A percentile compares a stretch with the other conserved stretches of the same genome.
phyloP scores from a whole-genome alignment of 306 rosid species.

The Vicia sativa region DNA sequence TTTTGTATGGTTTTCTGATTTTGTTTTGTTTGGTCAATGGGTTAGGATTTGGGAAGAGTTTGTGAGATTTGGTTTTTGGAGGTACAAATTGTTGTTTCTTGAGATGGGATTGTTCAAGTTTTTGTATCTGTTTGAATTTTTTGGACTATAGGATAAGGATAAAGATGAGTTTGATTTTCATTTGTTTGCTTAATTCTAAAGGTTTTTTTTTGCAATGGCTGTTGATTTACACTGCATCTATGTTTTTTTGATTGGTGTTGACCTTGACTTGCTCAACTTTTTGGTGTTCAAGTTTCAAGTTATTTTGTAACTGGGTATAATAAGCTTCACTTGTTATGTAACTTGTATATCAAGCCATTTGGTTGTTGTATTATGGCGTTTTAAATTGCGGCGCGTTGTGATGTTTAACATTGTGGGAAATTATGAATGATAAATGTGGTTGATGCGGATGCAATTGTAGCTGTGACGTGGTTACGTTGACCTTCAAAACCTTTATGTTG shows the following conservation, averaged over 20 bases:
- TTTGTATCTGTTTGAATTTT: conserved; percentile 13
- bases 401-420: neutral
- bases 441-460: neutral
- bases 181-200: conserved; percentile 4
- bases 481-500: neutral
- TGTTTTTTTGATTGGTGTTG: conserved; percentile 24
- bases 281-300: conserved; percentile 9
- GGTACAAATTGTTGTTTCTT: neutral
- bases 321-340: conserved; percentile 26
- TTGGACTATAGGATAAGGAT: conserved; percentile 26
- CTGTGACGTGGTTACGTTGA: neutral
- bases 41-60: conserved; percentile 4
- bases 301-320: conserved; percentile 14
- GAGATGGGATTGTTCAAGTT: conserved; percentile 34
- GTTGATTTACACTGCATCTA: conserved; percentile 32
- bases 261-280: conserved; percentile 29
- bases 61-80: conserved; percentile 2
- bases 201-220: conserved; percentile 26
- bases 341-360: conserved; percentile 31
- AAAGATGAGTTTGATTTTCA: conserved; percentile 6
- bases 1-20: conserved; percentile 2
- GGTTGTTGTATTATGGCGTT: neutral
- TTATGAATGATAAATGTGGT: neutral
- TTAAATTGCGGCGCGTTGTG: neutral
- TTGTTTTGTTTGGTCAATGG: conserved; percentile 37